phyloP scores from a whole-genome alignment of 306 rosid species.

The Sophora flavescens region DNA sequence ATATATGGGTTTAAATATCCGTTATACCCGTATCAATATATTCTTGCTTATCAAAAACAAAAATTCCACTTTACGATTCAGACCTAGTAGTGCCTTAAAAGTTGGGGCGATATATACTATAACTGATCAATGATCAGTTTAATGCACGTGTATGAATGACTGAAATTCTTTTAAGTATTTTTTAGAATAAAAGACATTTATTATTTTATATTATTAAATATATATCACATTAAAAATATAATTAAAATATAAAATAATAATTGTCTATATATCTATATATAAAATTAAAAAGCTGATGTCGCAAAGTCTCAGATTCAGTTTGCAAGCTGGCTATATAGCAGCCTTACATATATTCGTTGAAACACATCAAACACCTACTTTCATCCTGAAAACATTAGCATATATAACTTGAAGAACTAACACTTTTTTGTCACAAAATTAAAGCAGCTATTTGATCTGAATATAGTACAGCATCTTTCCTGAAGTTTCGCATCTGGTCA shows the following conservation, averaged over 20 bases:
- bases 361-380: neutral
- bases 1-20: no score
- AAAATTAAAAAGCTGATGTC: no score
- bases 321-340: slow-evolving; percentile 35
- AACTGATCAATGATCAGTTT: neutral
- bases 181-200: no score
- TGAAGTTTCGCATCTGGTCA: slow-evolving; percentile 53
- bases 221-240: no score
- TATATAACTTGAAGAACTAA: slow-evolving; percentile 25
- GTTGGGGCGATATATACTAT: neutral
- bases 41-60: no score
- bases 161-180: neutral
- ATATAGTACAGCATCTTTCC: slow-evolving; percentile 33
- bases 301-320: neutral
- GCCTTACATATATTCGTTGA: slow-evolving; percentile 22
- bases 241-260: no score
- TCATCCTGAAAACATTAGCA: no score
- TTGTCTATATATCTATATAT: no score
- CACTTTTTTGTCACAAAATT: slow-evolving; percentile 32
- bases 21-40: no score
- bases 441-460: slow-evolving; percentile 38
- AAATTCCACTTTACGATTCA: no score
- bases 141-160: neutral
- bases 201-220: no score
- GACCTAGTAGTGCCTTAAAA: neutral